A percentile compares a stretch with the other conserved stretches of the same genome.
phyloP scores from a whole-genome alignment of 805 yeast species.

The Monosporozyma aerobia region DNA sequence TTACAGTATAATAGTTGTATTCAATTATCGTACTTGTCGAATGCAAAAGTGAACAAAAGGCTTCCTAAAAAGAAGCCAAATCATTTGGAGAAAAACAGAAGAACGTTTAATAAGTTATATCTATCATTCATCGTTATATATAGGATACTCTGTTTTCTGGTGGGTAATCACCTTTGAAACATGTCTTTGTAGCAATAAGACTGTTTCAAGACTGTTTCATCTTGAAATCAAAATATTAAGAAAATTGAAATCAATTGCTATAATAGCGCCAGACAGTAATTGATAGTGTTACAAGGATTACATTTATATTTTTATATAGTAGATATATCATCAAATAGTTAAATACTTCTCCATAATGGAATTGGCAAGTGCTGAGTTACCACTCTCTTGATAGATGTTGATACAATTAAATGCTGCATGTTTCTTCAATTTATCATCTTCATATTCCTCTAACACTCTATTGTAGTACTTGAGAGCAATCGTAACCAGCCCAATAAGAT shows the following conservation, averaged over 20 bases:
- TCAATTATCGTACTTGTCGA: background rate
- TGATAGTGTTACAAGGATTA: background rate
- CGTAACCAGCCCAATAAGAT: slow-evolving; percentile 65
- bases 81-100: background rate
- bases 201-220: background rate
- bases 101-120: background rate
- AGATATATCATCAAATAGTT: slow-evolving; percentile 30
- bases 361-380: slow-evolving; percentile 59
- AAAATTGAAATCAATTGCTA: background rate
- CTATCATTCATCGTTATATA: background rate
- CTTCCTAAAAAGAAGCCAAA: background rate
- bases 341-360: slow-evolving; percentile 58
- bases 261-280: background rate
- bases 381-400: slow-evolving; percentile 65
- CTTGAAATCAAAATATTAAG: background rate
- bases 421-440: slow-evolving; percentile 49
- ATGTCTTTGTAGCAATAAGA: background rate
- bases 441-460: slow-evolving; percentile 48
- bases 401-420: slow-evolving; percentile 85
- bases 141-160: background rate
- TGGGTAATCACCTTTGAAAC: background rate
- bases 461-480: slow-evolving; percentile 70
- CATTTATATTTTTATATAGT: background rate
- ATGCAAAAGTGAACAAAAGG: background rate
- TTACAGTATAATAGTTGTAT: background rate